These are phyloP conservation scores for Toxicodendron radicans DNA, from an alignment of 345 rosid genomes.

Conservation along the genomic window DNA sequence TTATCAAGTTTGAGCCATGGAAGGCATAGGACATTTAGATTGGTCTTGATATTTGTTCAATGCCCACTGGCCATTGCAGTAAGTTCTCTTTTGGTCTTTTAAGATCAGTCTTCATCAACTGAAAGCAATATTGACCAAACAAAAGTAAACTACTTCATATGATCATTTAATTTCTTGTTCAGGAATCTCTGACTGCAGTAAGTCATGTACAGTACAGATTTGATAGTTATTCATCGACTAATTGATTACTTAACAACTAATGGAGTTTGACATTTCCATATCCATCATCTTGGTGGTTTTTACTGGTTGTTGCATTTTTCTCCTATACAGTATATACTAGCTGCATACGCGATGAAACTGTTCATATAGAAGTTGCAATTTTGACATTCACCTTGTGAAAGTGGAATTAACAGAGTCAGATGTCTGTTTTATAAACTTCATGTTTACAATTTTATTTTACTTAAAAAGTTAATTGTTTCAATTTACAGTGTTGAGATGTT, in stretches of 20 bases:
- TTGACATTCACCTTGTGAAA: neutral
- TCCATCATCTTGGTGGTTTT: neutral
- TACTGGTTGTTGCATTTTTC: neutral
- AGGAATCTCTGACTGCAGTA: constrained; percentile 26
- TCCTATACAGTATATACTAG: neutral
- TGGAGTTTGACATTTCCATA: neutral
- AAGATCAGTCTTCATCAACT: neutral
- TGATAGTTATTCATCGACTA: constrained; percentile 6
- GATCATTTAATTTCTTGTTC: constrained; percentile 11
- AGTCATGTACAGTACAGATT: constrained; percentile 21
- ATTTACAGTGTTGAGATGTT: neutral
- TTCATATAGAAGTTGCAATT: neutral
- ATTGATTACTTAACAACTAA: constrained; percentile 1
- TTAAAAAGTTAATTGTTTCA: neutral
- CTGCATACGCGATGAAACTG: neutral
- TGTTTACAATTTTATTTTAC: too few species aligned
- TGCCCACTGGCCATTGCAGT: neutral
- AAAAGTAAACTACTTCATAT: neutral
- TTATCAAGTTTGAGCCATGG: constrained; percentile 3
- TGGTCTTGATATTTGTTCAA: neutral
- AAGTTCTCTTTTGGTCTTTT: neutral
- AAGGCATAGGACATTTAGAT: neutral
- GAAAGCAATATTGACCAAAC: neutral
- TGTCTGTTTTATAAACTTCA: too few species aligned
- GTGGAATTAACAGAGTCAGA: neutral